Percentiles rank a stretch among this genome's conserved stretches.
phyloP scores from a whole-genome alignment of 176 grass and related monocot species.

The Hsuehochloa calcarea region DNA sequence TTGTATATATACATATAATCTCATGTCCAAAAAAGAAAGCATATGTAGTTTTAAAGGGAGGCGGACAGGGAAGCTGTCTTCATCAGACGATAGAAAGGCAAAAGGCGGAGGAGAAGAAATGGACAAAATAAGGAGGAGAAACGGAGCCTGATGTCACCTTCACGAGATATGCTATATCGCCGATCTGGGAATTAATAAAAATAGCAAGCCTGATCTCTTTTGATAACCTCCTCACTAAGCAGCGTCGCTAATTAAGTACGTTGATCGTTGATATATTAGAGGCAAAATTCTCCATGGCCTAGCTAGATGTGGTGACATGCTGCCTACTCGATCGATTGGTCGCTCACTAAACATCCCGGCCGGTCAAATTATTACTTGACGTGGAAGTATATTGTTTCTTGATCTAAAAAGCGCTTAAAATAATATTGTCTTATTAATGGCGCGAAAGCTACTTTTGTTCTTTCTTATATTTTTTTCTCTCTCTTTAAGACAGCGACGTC shows the following conservation, averaged over 20 bases:
- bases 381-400: slow-evolving; percentile 1
- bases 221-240: neutral
- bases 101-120: neutral
- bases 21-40: neutral
- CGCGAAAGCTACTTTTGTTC: slow-evolving; percentile 28
- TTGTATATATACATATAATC: neutral
- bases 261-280: neutral
- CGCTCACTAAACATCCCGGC: neutral
- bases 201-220: neutral
- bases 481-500: neutral
- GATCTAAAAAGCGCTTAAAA: neutral
- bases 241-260: neutral
- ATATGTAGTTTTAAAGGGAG: neutral
- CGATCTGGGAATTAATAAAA: slow-evolving; percentile 13
- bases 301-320: slow-evolving; percentile 22
- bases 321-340: slow-evolving; percentile 18
- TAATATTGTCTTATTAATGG: slow-evolving; percentile 24
- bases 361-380: slow-evolving; percentile 23
- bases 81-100: neutral
- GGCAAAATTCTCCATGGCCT: neutral
- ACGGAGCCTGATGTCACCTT: slow-evolving; percentile 25
- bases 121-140: slow-evolving; percentile 22
- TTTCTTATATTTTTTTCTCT: neutral
- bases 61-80: neutral
- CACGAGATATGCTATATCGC: slow-evolving; percentile 38